These are phyloP conservation scores for Leccinum pallidistipes DNA, from an alignment of 1,284 basidiomycete genomes.

Conservation along the genomic window DNA sequence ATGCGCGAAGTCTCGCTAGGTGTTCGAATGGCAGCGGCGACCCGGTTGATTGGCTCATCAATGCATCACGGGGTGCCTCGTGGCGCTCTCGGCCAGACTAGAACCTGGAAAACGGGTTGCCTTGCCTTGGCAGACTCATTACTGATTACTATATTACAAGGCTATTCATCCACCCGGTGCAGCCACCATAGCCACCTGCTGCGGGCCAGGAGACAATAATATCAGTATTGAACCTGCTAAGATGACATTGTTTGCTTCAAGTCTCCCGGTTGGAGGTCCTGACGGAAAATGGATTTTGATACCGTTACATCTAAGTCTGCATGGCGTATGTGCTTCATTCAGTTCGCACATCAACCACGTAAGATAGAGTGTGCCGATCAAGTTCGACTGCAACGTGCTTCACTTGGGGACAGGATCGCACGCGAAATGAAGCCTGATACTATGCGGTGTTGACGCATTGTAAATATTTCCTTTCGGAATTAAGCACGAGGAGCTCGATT, in stretches of 20 bases:
- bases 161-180: background rate
- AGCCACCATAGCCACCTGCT: background rate
- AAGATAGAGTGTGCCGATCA: constrained; percentile 1
- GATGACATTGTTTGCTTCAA: background rate
- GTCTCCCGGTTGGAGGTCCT: background rate
- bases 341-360: background rate
- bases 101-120: background rate
- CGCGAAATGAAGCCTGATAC: constrained; percentile 1
- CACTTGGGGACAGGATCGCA: background rate
- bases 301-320: background rate
- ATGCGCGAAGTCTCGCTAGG: background rate
- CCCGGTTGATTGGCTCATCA: constrained; percentile 6
- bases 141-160: background rate
- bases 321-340: background rate
- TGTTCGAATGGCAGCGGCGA: background rate
- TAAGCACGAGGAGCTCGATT: background rate
- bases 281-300: background rate
- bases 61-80: constrained; percentile 3
- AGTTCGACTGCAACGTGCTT: constrained; percentile 4
- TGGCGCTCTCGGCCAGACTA: constrained; percentile 1
- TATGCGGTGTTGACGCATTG: constrained; percentile 3
- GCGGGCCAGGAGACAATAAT: background rate
- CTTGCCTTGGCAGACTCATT: background rate
- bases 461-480: background rate
- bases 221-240: background rate